Evolutionary conservation across 176 grass and related monocot species (phyloP).

Genomic region (Avena insularis): DNA sequence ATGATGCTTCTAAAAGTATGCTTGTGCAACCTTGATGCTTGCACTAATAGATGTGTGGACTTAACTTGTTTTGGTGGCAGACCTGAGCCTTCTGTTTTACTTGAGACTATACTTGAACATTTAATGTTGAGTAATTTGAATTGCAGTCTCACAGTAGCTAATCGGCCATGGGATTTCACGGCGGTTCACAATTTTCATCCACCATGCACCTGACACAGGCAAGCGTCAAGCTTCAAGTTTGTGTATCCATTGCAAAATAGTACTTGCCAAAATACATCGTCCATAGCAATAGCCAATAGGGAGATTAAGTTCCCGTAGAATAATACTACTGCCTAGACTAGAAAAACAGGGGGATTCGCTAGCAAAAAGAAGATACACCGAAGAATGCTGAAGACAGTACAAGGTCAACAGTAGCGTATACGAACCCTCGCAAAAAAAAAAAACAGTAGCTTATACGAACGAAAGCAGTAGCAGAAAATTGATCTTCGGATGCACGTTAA

Average conservation of each 20-base stretch:
- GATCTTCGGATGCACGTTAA: background rate
- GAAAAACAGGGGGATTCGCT: background rate
- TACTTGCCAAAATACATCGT: conserved; percentile 9
- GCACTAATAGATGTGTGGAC: background rate
- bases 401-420: background rate
- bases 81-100: background rate
- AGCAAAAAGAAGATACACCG: background rate
- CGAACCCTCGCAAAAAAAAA: too few relatives aligned
- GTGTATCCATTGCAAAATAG: conserved; percentile 3
- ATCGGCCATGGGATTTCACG: background rate
- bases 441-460: background rate
- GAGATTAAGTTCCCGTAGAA: background rate
- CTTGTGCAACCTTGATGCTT: background rate
- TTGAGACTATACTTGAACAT: background rate
- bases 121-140: background rate
- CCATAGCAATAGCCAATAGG: background rate
- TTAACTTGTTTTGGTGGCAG: background rate
- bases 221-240: background rate
- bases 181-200: background rate
- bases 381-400: background rate
- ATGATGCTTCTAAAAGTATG: background rate
- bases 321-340: background rate
- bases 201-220: background rate
- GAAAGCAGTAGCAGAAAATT: background rate
- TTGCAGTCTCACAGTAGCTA: background rate